Evolutionary conservation across 2,329 filamentous ascomycete species (phyloP).

Genomic region (Tothia fuscella): DNA sequence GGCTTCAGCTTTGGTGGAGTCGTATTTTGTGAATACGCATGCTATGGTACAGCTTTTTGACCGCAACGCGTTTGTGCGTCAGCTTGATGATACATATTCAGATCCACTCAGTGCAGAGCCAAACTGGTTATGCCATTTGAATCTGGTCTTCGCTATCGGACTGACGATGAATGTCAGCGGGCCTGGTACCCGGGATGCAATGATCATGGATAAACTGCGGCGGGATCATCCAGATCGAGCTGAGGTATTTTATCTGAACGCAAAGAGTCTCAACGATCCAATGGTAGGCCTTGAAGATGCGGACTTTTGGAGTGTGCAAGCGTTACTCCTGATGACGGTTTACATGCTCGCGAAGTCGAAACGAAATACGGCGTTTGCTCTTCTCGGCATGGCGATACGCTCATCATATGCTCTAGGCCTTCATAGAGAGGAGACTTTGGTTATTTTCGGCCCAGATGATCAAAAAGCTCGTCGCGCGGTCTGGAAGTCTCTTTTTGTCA

Average conservation of each 20-base stretch:
- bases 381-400: slow-evolving; percentile 52
- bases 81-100: slow-evolving; percentile 42
- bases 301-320: slow-evolving; percentile 54
- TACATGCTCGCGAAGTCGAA: slow-evolving; percentile 52
- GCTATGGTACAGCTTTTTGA: slow-evolving; percentile 51
- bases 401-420: slow-evolving; percentile 51
- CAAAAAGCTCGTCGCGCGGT: slow-evolving; percentile 42
- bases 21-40: slow-evolving; percentile 52
- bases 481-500: slow-evolving; percentile 53
- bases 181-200: slow-evolving; percentile 37
- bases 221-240: slow-evolving; percentile 39
- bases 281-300: slow-evolving; percentile 45
- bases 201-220: slow-evolving; percentile 40
- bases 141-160: slow-evolving; percentile 52
- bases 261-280: slow-evolving; percentile 40
- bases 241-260: slow-evolving; percentile 52
- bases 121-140: slow-evolving; percentile 46
- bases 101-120: slow-evolving; percentile 40
- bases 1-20: slow-evolving; percentile 42
- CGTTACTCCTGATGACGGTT: slow-evolving; percentile 49
- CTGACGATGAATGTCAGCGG: slow-evolving; percentile 44
- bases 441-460: slow-evolving; percentile 38
- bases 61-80: slow-evolving; percentile 35
- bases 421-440: slow-evolving; percentile 48
- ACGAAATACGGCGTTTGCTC: slow-evolving; percentile 50